Evolutionary conservation across 257 asterid genomes (phyloP).

Genomic region (Solanum boliviense): DNA sequence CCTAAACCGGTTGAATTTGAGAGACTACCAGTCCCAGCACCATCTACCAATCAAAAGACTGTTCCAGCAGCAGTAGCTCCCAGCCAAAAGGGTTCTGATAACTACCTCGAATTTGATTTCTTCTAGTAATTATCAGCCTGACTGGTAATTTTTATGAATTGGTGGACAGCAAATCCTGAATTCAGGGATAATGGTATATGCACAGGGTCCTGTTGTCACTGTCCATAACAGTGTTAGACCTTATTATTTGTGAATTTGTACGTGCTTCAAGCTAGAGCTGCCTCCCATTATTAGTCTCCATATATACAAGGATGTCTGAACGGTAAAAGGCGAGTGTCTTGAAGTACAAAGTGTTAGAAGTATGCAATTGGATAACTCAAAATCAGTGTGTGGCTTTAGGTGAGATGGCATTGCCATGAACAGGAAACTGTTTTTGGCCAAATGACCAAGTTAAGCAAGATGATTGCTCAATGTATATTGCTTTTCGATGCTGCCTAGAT

Average conservation of each 20-base stretch:
- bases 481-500: not conserved
- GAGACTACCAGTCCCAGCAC: constrained; percentile 4
- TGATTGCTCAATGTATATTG: constrained; percentile 1
- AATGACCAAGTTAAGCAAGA: not conserved
- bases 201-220: not conserved
- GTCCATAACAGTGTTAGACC: not conserved
- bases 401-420: not conserved
- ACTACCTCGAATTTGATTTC: constrained; percentile 32
- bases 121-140: constrained; percentile 12
- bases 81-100: constrained; percentile 15
- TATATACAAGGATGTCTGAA: not conserved
- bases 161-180: not conserved
- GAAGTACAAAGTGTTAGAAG: not conserved
- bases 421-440: not conserved
- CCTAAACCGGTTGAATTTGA: constrained; percentile 28
- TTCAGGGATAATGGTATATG: not conserved
- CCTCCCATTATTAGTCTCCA: not conserved
- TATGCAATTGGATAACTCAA: not conserved
- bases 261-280: not conserved
- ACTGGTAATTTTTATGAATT: not conserved
- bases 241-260: not conserved
- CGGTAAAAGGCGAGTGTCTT: not conserved
- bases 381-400: not conserved
- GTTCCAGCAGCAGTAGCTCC: constrained; percentile 4
- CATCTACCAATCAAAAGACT: constrained; percentile 13